Base-by-base conservation (phyloP, 1,139 yeast species). In the Lodderomyces margitis region DNA sequence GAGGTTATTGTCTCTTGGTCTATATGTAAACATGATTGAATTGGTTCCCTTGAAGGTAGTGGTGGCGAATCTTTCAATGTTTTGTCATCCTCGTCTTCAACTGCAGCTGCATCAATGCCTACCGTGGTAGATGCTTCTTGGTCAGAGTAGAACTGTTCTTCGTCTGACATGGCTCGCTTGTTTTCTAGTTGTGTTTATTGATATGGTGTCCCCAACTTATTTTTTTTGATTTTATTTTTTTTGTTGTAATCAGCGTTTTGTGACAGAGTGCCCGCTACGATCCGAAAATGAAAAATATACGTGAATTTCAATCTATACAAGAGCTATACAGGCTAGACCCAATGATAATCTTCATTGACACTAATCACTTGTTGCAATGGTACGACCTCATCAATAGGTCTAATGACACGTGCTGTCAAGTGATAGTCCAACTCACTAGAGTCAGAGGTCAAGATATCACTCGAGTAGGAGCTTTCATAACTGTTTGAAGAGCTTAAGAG, bases 41-140 rank as follows among this genome's bases (percentile, higher is more conserved):
- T 60, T 5, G 67, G 47, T 25, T 54, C 52, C 37, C 71, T 45
- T 25, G 57, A 51, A 4, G 70, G 72, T 20, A 64, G 28, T 30
- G 32, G 32, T 4, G 32, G 32, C 5, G 32, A 28, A 4, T 28
- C 32, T 15, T 28, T 28, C 19, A 28, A 15, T n/a, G 32, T 28
- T 14, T 15, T 8, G 11, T 28, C 32, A n/a, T 28, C 25, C 11
- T 23, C 32, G 7, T 17, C 19, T 3, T 15, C 14, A 3, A 14
- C 31, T 12, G 31, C 16, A 27, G 17, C 15, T 8, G 19, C 32
- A 5, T 17, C 32, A 15, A 5, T 15, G 5, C 5, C 16, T 12
- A 16, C 30, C 30, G 14, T 16, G n/a, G 30, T 27, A 5, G 30
- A 12, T 12, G 30, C 10, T 5, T 15, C 32, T 5, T 28, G 19